phyloP scores from a whole-genome alignment of 352 stramenopile genomes.

The Phytophthora ramorum region DNA sequence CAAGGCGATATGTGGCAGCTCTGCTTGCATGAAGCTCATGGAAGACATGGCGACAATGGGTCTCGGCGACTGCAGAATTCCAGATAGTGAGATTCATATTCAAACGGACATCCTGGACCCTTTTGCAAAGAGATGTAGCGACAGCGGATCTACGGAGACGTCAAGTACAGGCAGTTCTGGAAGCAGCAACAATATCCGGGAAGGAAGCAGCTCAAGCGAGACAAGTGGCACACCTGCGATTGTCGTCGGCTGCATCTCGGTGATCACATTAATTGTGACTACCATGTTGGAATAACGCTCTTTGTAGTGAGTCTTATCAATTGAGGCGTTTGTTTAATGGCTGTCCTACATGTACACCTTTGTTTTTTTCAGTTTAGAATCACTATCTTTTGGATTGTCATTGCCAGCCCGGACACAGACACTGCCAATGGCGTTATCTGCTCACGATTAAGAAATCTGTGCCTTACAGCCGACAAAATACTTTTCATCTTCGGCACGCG shows the following conservation, averaged over 20 bases:
- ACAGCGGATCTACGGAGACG: not conserved
- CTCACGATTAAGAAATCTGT: too few species aligned
- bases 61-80: not conserved
- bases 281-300: not conserved
- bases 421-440: too few species aligned
- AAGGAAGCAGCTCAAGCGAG: not conserved
- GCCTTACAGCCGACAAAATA: too few species aligned
- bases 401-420: too few species aligned
- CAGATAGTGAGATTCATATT: not conserved
- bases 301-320: too few species aligned
- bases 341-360: too few species aligned
- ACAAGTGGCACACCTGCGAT: not conserved
- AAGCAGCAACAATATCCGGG: not conserved
- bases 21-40: not conserved
- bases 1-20: not conserved
- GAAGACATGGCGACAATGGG: not conserved
- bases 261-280: not conserved
- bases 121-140: not conserved
- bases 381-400: too few species aligned
- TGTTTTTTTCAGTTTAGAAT: too few species aligned
- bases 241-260: not conserved
- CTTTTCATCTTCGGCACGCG: too few species aligned
- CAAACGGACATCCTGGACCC: not conserved
- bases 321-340: too few species aligned
- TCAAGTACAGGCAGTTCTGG: not conserved